Conservation (phyloP, 768 basidiomycete species). For the Coprinopsis sp. region DNA sequence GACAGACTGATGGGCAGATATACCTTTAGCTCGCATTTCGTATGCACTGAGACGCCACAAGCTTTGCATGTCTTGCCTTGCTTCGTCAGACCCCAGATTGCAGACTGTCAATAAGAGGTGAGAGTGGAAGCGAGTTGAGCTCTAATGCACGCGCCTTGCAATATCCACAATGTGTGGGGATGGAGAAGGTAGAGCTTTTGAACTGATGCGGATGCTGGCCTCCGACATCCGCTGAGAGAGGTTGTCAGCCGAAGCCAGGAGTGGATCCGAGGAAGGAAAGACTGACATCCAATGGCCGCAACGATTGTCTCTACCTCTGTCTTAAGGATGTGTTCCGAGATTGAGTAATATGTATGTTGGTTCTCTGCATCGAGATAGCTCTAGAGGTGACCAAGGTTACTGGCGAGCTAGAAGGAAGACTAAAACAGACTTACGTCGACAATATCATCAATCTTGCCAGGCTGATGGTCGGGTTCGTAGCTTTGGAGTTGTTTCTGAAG, state of each 20-base stretch:
- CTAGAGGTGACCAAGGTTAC: slow-evolving; percentile 30
- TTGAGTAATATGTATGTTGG: slow-evolving; percentile 48
- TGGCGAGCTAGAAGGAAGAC: slow-evolving; percentile 5
- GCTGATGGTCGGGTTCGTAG: slow-evolving; percentile 42
- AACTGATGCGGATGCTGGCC: slow-evolving; percentile 68
- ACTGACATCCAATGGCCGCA: slow-evolving; percentile 58
- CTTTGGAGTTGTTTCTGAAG: slow-evolving; percentile 41
- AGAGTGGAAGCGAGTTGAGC: background rate
- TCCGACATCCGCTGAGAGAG: slow-evolving; percentile 63
- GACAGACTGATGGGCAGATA: slow-evolving; percentile 19
- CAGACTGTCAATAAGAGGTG: slow-evolving; percentile 42
- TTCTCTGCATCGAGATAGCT: slow-evolving; percentile 60
- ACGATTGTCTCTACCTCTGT: slow-evolving; percentile 63
- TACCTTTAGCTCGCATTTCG: slow-evolving; percentile 85
- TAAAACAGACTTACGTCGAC: slow-evolving; percentile 42
- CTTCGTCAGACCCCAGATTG: slow-evolving; percentile 85
- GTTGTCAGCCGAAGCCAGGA: background rate
- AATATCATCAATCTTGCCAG: slow-evolving; percentile 56
- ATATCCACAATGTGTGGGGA: slow-evolving; percentile 77
- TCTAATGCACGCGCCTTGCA: slow-evolving; percentile 55
- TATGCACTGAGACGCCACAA: slow-evolving; percentile 76
- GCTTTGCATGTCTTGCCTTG: slow-evolving; percentile 80
- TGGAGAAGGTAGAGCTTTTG: slow-evolving; percentile 83
- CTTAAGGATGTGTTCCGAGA: slow-evolving; percentile 51
- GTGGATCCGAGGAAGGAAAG: background rate